These are phyloP conservation scores for Phytophthora pluvialis DNA, from an alignment of 352 stramenopile species.

Conservation along the genomic window DNA sequence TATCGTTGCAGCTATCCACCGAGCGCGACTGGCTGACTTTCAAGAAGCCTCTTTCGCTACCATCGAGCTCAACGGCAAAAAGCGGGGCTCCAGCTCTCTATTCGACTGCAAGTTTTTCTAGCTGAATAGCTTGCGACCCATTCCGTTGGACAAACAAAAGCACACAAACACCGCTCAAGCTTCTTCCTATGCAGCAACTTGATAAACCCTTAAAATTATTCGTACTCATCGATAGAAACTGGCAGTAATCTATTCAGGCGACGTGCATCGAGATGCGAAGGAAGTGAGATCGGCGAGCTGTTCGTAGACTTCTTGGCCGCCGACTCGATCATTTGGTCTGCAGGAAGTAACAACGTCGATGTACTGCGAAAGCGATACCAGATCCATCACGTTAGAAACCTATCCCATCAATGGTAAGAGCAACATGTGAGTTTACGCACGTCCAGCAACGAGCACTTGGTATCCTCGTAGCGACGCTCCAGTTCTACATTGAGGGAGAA, in stretches of 20 bases:
- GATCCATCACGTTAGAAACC: background rate
- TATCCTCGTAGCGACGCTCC: constrained; percentile 59
- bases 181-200: too few species aligned
- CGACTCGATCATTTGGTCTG: constrained; percentile 58
- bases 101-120: constrained; percentile 60
- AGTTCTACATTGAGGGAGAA: constrained; percentile 40
- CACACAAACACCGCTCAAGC: too few species aligned
- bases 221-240: background rate
- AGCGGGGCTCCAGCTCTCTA: constrained; percentile 29
- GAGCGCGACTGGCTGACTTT: constrained; percentile 46
- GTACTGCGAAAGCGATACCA: constrained; percentile 24
- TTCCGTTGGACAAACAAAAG: too few species aligned
- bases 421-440: constrained; percentile 16
- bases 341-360: constrained; percentile 54
- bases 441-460: constrained; percentile 61
- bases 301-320: constrained; percentile 60
- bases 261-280: constrained; percentile 43
- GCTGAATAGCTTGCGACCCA: background rate
- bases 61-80: constrained; percentile 44
- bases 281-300: constrained; percentile 55
- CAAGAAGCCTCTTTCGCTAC: constrained; percentile 29
- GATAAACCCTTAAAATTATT: background rate
- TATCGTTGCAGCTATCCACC: constrained; percentile 64
- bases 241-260: background rate
- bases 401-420: background rate